A percentile compares a stretch with the other conserved stretches of the same genome.
Evolutionary conservation across 2,329 filamentous ascomycete species (phyloP).

Genomic region (Phaeoacremonium minimum): DNA sequence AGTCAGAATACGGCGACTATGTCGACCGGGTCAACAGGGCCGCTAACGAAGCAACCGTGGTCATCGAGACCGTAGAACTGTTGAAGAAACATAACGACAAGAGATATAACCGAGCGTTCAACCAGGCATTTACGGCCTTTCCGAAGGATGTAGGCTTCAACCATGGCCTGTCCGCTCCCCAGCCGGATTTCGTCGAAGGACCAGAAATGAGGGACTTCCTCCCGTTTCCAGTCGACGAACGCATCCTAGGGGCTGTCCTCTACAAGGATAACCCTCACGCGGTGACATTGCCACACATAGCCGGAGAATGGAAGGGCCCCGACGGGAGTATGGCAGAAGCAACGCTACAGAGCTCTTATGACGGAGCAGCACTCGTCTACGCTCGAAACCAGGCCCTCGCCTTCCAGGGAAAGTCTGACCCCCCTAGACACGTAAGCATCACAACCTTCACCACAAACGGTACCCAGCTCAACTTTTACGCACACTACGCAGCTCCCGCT

Average conservation of each 20-base stretch:
- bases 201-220: conserved; percentile 5
- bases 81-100: conserved; percentile 11
- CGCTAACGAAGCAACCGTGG: conserved; percentile 12
- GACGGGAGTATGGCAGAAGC: conserved; percentile 10
- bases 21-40: conserved; percentile 5
- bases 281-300: conserved; percentile 18
- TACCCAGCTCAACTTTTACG: conserved; percentile 15
- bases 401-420: conserved; percentile 11
- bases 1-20: conserved; percentile 9
- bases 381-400: conserved; percentile 18
- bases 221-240: conserved; percentile 8
- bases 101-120: conserved; percentile 4
- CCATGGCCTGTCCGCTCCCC: conserved; percentile 16
- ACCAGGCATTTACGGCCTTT: conserved; percentile 12
- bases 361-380: conserved; percentile 20
- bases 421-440: conserved; percentile 13
- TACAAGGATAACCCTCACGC: conserved; percentile 11
- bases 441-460: conserved; percentile 21
- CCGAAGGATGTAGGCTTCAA: conserved; percentile 20
- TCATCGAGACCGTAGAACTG: conserved; percentile 8
- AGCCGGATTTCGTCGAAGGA: conserved; percentile 22
- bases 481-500: conserved; percentile 15
- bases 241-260: conserved; percentile 12
- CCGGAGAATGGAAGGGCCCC: conserved; percentile 17
- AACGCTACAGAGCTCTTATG: conserved; percentile 13